Evolutionary conservation across 2,329 filamentous ascomycete genomes (phyloP).

Genomic region (Fusarium cyanostomum): DNA sequence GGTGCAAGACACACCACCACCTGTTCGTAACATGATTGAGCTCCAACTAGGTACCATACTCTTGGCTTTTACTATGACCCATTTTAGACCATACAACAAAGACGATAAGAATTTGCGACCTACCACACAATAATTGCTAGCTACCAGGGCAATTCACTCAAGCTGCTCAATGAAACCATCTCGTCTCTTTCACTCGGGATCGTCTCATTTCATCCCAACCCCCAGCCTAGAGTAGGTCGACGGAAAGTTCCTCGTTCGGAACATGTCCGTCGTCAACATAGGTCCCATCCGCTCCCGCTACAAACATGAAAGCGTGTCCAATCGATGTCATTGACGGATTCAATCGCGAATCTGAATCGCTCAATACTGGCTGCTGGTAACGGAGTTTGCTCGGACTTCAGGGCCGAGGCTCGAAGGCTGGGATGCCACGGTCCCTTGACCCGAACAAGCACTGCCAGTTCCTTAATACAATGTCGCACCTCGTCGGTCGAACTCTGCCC

Average conservation of each 20-base stretch:
- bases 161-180: background rate
- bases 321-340: conserved; percentile 11
- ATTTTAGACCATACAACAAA: background rate
- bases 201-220: background rate
- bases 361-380: background rate
- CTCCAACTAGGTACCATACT: background rate
- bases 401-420: conserved; percentile 39
- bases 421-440: conserved; percentile 38
- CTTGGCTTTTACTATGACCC: background rate
- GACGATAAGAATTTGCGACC: background rate
- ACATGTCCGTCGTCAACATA: conserved; percentile 22
- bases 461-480: background rate
- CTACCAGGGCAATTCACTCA: background rate
- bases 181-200: background rate
- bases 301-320: conserved; percentile 4
- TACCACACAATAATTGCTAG: background rate
- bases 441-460: conserved; percentile 30
- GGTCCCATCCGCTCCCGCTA: background rate
- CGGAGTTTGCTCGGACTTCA: conserved; percentile 24
- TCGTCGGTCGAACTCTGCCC: background rate
- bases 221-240: conserved; percentile 2
- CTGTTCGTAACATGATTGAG: conserved; percentile 11
- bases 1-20: conserved; percentile 20
- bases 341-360: conserved; percentile 3
- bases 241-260: conserved; percentile 9